A percentile compares a stretch with the other conserved stretches of the same genome.
Evolutionary conservation across 306 rosid genomes (phyloP).

Genomic region (Prunus mume): DNA sequence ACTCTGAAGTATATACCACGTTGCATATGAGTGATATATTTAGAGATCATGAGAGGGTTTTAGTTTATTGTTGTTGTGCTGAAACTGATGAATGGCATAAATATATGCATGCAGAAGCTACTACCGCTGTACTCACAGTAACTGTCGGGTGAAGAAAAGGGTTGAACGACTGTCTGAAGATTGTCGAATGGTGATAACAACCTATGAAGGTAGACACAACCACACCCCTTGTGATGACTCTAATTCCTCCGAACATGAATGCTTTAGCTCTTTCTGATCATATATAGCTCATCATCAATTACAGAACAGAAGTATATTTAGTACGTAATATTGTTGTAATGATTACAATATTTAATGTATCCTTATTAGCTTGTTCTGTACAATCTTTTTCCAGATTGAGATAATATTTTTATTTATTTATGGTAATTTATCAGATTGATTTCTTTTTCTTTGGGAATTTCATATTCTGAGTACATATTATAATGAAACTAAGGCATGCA

Average conservation of each 20-base stretch:
- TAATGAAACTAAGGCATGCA: too few species aligned
- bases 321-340: neutral
- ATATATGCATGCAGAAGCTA: constrained; percentile 58
- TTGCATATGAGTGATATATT: too few species aligned
- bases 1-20: too few species aligned
- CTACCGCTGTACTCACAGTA: constrained; percentile 89
- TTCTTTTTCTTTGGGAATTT: too few species aligned
- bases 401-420: too few species aligned
- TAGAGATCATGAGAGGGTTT: too few species aligned
- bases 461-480: too few species aligned
- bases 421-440: too few species aligned
- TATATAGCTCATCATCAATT: neutral
- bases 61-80: neutral
- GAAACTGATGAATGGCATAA: neutral
- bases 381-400: neutral
- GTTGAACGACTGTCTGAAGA: constrained; percentile 94
- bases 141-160: constrained; percentile 94
- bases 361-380: neutral
- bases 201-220: constrained; percentile 98
- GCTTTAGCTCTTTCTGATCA: constrained; percentile 66
- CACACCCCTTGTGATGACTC: constrained; percentile 93
- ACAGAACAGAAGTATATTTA: neutral
- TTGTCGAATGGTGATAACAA: constrained; percentile 96
- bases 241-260: constrained; percentile 84
- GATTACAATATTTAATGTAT: neutral